Conservation (phyloP, 139 green algal genomes). For the Desmodesmus armatus region DNA sequence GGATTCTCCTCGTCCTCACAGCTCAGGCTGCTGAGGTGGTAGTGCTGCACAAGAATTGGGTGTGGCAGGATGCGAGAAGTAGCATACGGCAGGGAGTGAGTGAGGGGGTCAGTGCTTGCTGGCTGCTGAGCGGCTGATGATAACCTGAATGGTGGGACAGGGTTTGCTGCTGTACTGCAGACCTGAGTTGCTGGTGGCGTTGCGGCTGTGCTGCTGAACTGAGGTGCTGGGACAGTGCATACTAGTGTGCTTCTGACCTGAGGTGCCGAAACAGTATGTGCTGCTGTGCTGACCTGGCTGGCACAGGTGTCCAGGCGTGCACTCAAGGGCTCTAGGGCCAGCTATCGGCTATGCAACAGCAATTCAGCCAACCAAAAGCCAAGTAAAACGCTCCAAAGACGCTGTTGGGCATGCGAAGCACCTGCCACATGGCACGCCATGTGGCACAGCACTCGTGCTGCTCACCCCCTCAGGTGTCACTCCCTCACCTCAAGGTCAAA, state of each 20-base stretch:
- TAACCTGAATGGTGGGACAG: background rate
- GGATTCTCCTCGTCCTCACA: background rate
- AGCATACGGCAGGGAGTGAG: background rate
- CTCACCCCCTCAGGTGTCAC: background rate
- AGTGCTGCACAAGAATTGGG: background rate
- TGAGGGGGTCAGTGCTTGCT: too few relatives aligned
- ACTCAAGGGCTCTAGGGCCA: too few relatives aligned
- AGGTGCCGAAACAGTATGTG: too few relatives aligned
- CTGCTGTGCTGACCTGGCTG: background rate
- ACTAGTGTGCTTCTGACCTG: background rate
- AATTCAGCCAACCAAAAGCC: too few relatives aligned
- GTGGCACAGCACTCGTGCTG: background rate
- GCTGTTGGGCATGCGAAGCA: background rate
- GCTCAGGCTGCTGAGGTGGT: background rate
- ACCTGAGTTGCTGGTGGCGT: background rate
- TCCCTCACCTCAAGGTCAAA: constrained; percentile 3
- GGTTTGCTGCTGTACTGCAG: background rate
- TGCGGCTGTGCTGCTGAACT: background rate
- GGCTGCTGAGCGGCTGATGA: too few relatives aligned
- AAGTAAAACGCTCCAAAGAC: background rate
- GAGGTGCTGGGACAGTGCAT: background rate
- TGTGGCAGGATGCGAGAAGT: background rate
- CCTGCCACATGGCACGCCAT: background rate
- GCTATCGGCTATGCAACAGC: too few relatives aligned
- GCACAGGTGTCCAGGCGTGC: background rate